phyloP scores from a whole-genome alignment of 2,329 filamentous ascomycete species.

The Monilinia laxa region DNA sequence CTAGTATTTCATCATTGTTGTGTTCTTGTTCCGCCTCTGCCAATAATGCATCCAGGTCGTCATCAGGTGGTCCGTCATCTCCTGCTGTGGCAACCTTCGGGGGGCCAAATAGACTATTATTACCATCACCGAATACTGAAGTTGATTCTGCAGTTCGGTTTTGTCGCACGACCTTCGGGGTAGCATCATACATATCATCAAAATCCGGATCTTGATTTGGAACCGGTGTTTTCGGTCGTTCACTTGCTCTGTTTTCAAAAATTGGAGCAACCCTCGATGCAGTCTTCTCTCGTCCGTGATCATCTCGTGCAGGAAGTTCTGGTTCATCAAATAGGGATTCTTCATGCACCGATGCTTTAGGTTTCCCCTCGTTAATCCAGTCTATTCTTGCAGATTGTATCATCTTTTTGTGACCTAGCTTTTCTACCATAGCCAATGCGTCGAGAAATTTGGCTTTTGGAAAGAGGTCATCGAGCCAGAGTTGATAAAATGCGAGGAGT shows the following conservation, averaged over 20 bases:
- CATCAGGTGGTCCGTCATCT: slow-evolving; percentile 43
- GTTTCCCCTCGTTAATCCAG: slow-evolving; percentile 79
- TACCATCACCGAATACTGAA: slow-evolving; percentile 32
- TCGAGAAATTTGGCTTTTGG: slow-evolving; percentile 93
- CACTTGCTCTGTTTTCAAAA: slow-evolving; percentile 37
- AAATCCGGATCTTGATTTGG: slow-evolving; percentile 46
- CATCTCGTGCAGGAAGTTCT: slow-evolving; percentile 33
- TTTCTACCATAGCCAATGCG: slow-evolving; percentile 86
- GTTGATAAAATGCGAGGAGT: slow-evolving; percentile 85
- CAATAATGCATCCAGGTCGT: slow-evolving; percentile 41
- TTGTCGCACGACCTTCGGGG: slow-evolving; percentile 42
- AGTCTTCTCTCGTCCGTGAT: slow-evolving; percentile 35
- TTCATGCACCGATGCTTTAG: slow-evolving; percentile 43
- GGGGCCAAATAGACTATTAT: slow-evolving; percentile 35
- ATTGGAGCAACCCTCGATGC: slow-evolving; percentile 44
- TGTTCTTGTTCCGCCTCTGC: slow-evolving; percentile 39
- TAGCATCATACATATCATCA: slow-evolving; percentile 52
- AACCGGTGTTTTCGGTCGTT: slow-evolving; percentile 38
- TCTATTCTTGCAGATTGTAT: slow-evolving; percentile 73
- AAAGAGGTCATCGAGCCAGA: slow-evolving; percentile 96
- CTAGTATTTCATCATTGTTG: slow-evolving; percentile 45
- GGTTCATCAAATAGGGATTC: slow-evolving; percentile 38
- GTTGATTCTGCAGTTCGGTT: slow-evolving; percentile 28
- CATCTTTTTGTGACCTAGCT: slow-evolving; percentile 80
- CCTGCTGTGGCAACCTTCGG: slow-evolving; percentile 24